These are phyloP conservation scores for Streptanthus diversifolius DNA, from an alignment of 345 rosid species.

Conservation along the genomic window DNA sequence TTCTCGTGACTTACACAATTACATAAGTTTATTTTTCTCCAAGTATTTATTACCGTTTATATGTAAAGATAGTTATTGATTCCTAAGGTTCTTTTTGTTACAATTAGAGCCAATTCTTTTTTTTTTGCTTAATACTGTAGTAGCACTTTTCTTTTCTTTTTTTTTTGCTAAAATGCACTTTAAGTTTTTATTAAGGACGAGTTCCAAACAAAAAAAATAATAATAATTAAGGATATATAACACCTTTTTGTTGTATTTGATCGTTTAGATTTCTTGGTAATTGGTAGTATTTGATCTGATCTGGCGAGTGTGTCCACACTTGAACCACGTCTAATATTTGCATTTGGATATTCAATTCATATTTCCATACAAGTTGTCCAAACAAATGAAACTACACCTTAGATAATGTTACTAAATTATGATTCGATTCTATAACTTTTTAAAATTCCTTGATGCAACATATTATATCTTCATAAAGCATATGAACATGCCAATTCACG, in stretches of 20 bases:
- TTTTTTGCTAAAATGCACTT: neutral
- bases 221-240: neutral
- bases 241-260: neutral
- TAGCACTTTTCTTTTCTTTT: neutral
- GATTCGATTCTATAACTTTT: no score
- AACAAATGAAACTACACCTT: neutral
- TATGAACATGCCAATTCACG: neutral
- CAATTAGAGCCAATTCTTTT: neutral
- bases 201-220: no score
- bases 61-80: neutral
- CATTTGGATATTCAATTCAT: neutral
- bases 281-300: neutral
- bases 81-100: neutral
- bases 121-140: neutral
- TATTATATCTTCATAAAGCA: neutral
- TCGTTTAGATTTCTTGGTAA: neutral
- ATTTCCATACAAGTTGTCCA: neutral
- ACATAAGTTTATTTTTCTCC: neutral
- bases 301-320: neutral
- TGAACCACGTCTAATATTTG: neutral
- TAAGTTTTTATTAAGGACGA: neutral
- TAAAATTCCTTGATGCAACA: neutral
- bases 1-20: constrained; percentile 22
- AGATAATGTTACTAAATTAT: no score
- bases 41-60: neutral